These are phyloP conservation scores for Sugiyamaella paludigena DNA, from an alignment of 1,139 yeast genomes.

Conservation along the genomic window DNA sequence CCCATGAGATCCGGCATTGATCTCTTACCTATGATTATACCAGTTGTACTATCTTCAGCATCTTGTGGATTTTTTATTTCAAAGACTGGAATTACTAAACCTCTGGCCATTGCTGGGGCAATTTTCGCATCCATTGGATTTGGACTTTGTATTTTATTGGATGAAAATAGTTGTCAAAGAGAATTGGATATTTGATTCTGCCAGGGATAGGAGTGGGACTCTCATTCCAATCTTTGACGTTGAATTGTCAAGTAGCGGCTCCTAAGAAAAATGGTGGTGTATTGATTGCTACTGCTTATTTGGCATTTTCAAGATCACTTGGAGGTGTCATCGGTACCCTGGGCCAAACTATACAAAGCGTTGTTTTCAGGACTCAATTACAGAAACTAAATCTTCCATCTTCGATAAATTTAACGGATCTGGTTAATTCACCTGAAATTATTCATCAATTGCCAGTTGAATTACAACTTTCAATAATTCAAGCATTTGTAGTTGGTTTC, in stretches of 20 bases:
- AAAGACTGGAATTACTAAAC: conserved; percentile 49
- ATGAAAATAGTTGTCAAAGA: conserved; percentile 29
- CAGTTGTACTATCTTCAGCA: conserved; percentile 51
- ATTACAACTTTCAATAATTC: conserved; percentile 18
- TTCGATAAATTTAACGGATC: conserved; percentile 12
- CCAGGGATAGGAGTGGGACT: conserved; percentile 57
- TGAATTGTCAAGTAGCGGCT: conserved; percentile 55
- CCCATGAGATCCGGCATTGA: conserved; percentile 61
- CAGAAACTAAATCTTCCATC: conserved; percentile 17
- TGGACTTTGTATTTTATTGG: conserved; percentile 47
- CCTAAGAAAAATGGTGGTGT: conserved; percentile 53
- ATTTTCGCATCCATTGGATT: conserved; percentile 49
- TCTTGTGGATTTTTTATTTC: conserved; percentile 48
- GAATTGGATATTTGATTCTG: conserved; percentile 53
- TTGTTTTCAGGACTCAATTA: conserved; percentile 27
- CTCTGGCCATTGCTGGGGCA: conserved; percentile 47
- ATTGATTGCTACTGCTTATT: conserved; percentile 49
- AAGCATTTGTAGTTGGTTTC: conserved; percentile 28
- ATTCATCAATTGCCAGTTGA: conserved; percentile 21
- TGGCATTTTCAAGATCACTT: conserved; percentile 47
- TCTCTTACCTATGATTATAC: conserved; percentile 52
- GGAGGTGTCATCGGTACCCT: conserved; percentile 52
- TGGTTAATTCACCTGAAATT: conserved; percentile 26
- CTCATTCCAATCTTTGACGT: conserved; percentile 50
- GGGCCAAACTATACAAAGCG: conserved; percentile 48